Conservation (phyloP, 2,329 filamentous ascomycete species). For the Clonostachys chloroleuca region DNA sequence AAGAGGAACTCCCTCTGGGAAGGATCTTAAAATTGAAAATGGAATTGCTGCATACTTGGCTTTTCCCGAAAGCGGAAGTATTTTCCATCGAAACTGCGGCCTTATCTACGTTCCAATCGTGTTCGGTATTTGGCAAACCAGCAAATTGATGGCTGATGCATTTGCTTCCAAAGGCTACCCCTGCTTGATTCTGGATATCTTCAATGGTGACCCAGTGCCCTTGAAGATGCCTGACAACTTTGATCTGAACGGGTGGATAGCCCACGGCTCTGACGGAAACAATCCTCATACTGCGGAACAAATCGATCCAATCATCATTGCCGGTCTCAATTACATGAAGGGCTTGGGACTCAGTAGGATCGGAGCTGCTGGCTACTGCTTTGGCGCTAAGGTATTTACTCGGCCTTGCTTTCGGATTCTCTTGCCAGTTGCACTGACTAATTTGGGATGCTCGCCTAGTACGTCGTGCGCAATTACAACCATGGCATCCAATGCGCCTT, state of each 20-base stretch:
- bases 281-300: slow-evolving; percentile 24
- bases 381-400: slow-evolving; percentile 53
- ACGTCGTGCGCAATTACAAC: slow-evolving; percentile 60
- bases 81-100: slow-evolving; percentile 13
- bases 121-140: slow-evolving; percentile 42
- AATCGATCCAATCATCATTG: slow-evolving; percentile 19
- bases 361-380: slow-evolving; percentile 69
- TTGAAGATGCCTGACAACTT: slow-evolving; percentile 32
- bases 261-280: slow-evolving; percentile 34
- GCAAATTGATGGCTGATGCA: slow-evolving; percentile 27
- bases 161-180: slow-evolving; percentile 23
- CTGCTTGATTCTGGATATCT: slow-evolving; percentile 22
- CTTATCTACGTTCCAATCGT: slow-evolving; percentile 21
- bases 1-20: slow-evolving; percentile 44
- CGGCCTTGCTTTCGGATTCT: too few relatives aligned
- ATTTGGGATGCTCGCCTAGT: slow-evolving; percentile 22
- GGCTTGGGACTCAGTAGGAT: slow-evolving; percentile 51
- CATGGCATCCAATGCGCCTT: slow-evolving; percentile 66
- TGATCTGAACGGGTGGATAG: slow-evolving; percentile 21
- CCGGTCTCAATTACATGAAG: slow-evolving; percentile 44
- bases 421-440: neutral
- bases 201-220: slow-evolving; percentile 28
- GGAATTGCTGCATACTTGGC: slow-evolving; percentile 46
- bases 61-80: slow-evolving; percentile 9
- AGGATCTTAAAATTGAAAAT: slow-evolving; percentile 29